Base-by-base conservation (phyloP, 192 early-diverging fungal species). In the Backusella psychrophila region DNA sequence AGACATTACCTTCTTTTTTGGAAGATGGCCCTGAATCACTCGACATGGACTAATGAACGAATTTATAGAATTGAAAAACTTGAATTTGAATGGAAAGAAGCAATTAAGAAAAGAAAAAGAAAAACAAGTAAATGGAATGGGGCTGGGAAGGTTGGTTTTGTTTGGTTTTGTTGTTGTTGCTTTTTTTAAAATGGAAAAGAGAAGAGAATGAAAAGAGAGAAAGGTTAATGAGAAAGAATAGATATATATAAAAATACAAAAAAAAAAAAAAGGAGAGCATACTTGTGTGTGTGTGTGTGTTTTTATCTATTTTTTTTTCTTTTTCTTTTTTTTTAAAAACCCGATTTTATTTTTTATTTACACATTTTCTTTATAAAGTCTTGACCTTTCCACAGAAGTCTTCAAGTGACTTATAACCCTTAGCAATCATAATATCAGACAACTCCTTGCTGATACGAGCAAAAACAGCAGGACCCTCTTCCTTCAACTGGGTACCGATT, bases 311-410 rank as follows among this genome's bases (percentile, higher is more conserved):
- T 49, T 17, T 49, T 49, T 49, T 46, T 46, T n/a, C n/a, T 3
- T 46, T 6, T 19, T 46, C 44, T 46, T 49, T 49, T 49, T 46
- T 49, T n/a, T 49, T 49, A n/a, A 49, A 46, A 46, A 19, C 44
- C 63, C 29, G 26, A 11, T 8, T 26, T 59, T 52, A 42, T 44
- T 35, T 23, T 38, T 76, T 23, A 26, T 76, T n/a, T 69, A 44
- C n/a, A 23, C 66, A 56, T 31, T 66, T 31, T 31, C 31, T 31
- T 77, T 81, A 81, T 56, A 81, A 67, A 26, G 80, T 81, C 65
- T 81, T 81, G 56, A 81, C 80, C 21, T 81, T 81, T 59, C 80
- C 80, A 75, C 76, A 73, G 77, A 81, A 81, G 21, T 81, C 80
- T 44, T 77, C 76, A 26, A 81, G 49, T 44, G 72, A 67, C 31